These are phyloP conservation scores for Aureobasidium sp. DNA, from an alignment of 2,329 filamentous ascomycete species.

Conservation along the genomic window DNA sequence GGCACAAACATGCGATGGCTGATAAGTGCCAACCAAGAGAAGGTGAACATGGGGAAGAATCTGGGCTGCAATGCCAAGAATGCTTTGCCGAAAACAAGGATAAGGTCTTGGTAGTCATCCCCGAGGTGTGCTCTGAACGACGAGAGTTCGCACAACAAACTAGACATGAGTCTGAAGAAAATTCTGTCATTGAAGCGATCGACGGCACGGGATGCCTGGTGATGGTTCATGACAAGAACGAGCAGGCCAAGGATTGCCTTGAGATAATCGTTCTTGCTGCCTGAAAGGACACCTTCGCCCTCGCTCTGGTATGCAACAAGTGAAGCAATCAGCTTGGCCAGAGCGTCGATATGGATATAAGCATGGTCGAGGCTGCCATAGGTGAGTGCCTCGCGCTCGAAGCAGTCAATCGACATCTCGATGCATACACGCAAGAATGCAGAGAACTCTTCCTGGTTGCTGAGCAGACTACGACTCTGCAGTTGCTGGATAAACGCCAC, in stretches of 20 bases:
- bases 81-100: constrained; percentile 62
- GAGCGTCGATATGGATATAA: constrained; percentile 63
- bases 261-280: constrained; percentile 61
- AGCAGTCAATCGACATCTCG: constrained; percentile 69
- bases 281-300: constrained; percentile 48
- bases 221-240: constrained; percentile 73
- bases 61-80: constrained; percentile 67
- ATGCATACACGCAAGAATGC: constrained; percentile 74
- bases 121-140: constrained; percentile 20
- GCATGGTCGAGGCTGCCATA: constrained; percentile 52
- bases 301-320: constrained; percentile 67
- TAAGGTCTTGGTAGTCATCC: constrained; percentile 38
- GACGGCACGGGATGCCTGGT: constrained; percentile 65
- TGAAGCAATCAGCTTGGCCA: constrained; percentile 70
- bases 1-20: constrained; percentile 82
- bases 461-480: constrained; percentile 64
- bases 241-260: constrained; percentile 71
- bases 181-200: constrained; percentile 80
- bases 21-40: constrained; percentile 74
- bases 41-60: constrained; percentile 73
- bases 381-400: constrained; percentile 60
- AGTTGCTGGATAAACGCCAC: constrained; percentile 77
- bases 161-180: constrained; percentile 84
- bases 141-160: constrained; percentile 66
- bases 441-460: constrained; percentile 65